Percentiles rank a stretch among this genome's conserved stretches.
These are phyloP conservation scores for Ophiocordyceps camponoti-floridani DNA, from an alignment of 2,329 filamentous ascomycete genomes.

Conservation along the genomic window DNA sequence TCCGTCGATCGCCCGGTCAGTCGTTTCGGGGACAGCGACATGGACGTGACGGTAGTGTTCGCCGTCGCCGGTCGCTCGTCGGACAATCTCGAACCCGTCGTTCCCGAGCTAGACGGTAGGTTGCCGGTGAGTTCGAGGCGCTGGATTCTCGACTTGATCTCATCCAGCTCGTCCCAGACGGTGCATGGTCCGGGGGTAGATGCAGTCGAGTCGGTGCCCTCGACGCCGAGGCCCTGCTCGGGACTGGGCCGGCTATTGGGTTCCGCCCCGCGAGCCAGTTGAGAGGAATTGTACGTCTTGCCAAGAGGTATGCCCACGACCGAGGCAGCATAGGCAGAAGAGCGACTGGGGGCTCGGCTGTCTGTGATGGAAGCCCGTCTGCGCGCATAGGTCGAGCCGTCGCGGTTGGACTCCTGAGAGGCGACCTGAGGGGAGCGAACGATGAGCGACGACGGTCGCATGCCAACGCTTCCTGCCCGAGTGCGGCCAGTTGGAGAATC, in stretches of 20 bases:
- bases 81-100: slow-evolving; percentile 55
- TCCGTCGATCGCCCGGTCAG: slow-evolving; percentile 10
- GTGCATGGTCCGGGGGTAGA: slow-evolving; percentile 83
- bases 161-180: slow-evolving; percentile 94
- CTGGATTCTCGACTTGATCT: slow-evolving; percentile 82
- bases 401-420: slow-evolving; percentile 23
- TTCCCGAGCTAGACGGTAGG: slow-evolving; percentile 63
- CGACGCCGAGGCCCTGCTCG: slow-evolving; percentile 23
- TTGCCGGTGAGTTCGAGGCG: slow-evolving; percentile 83
- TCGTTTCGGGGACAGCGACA: slow-evolving; percentile 78
- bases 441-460: slow-evolving; percentile 27
- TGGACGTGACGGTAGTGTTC: slow-evolving; percentile 75
- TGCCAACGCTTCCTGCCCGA: slow-evolving; percentile 12
- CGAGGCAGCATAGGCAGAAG: slow-evolving; percentile 22
- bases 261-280: slow-evolving; percentile 28
- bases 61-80: slow-evolving; percentile 79
- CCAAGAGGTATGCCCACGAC: slow-evolving; percentile 7
- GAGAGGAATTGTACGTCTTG: slow-evolving; percentile 38
- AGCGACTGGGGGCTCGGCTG: slow-evolving; percentile 21
- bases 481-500: slow-evolving; percentile 12
- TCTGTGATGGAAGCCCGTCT: slow-evolving; percentile 30
- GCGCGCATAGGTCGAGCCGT: slow-evolving; percentile 12
- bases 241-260: slow-evolving; percentile 10
- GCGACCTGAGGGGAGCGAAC: slow-evolving; percentile 23
- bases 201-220: slow-evolving; percentile 70